These are phyloP conservation scores for Chrysochromulina parva DNA, from an alignment of 78 protist genomes.

Conservation along the genomic window DNA sequence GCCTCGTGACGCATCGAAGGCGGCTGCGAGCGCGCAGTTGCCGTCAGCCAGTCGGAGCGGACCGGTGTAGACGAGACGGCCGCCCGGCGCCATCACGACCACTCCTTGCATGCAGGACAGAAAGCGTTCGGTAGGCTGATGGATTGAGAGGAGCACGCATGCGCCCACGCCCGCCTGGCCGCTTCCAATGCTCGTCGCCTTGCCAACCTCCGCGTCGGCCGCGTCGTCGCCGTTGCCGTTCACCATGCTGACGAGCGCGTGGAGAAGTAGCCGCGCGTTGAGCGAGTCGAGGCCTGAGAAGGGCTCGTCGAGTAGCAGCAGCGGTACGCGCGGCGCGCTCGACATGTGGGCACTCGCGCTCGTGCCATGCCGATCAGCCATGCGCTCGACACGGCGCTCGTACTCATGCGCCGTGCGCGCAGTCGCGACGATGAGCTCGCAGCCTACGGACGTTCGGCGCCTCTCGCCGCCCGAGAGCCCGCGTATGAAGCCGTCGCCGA, in stretches of 20 bases:
- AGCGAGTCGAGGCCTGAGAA: slow-evolving; percentile 15
- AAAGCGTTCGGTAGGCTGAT: neutral
- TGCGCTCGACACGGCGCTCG: no score
- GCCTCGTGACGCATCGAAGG: neutral
- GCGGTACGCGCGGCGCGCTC: neutral
- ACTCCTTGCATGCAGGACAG: neutral
- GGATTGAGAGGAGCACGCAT: neutral
- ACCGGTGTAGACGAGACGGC: neutral
- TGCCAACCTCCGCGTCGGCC: neutral
- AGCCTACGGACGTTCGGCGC: slow-evolving; percentile 68
- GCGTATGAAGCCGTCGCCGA: slow-evolving; percentile 81
- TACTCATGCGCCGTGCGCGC: no score
- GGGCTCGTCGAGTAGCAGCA: slow-evolving; percentile 22
- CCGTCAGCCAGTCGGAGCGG: neutral
- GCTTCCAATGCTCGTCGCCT: neutral
- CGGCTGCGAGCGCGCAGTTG: neutral
- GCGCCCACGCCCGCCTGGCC: neutral
- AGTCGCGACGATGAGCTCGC: slow-evolving; percentile 48
- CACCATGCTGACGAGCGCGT: neutral
- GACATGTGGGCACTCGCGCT: no score
- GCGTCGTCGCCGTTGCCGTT: neutral
- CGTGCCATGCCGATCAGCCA: no score
- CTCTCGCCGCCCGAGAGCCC: slow-evolving; percentile 93
- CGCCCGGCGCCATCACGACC: slow-evolving; percentile 7
- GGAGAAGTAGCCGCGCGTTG: neutral